Conservation (phyloP, 331 rosid genomes). For the Malus hybrid region DNA sequence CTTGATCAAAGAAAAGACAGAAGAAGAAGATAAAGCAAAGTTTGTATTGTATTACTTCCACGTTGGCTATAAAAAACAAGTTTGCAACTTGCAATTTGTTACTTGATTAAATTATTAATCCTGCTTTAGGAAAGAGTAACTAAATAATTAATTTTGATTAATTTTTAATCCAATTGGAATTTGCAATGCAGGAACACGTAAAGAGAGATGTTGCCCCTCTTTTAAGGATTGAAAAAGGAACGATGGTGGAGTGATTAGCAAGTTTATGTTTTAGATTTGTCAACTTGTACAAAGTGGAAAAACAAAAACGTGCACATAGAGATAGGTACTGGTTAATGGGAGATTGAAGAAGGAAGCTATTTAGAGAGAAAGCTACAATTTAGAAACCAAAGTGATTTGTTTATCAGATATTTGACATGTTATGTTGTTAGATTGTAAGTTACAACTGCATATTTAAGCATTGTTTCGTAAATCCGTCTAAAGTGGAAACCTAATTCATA, state of each 20-base stretch:
- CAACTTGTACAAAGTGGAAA: neutral
- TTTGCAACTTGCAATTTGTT: neutral
- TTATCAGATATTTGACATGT: neutral
- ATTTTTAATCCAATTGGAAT: neutral
- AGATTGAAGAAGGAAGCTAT: neutral
- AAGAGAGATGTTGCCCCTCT: neutral
- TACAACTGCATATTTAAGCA: neutral
- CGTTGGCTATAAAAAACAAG: neutral
- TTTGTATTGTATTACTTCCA: neutral
- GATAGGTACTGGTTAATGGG: neutral
- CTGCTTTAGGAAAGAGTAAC: neutral
- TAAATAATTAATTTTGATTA: neutral
- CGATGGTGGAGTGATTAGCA: neutral
- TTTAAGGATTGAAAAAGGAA: neutral
- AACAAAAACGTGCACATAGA: neutral
- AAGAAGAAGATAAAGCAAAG: neutral
- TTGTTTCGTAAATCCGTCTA: too few species aligned
- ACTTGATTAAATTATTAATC: neutral
- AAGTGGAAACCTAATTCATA: too few species aligned
- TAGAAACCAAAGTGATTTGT: neutral
- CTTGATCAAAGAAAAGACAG: neutral
- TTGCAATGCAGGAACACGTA: neutral
- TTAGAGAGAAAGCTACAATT: neutral
- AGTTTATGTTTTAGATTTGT: neutral
- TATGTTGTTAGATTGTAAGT: neutral